Conservation (phyloP, 164 flowering plant genomes). For the Stephania yunnanensis region DNA sequence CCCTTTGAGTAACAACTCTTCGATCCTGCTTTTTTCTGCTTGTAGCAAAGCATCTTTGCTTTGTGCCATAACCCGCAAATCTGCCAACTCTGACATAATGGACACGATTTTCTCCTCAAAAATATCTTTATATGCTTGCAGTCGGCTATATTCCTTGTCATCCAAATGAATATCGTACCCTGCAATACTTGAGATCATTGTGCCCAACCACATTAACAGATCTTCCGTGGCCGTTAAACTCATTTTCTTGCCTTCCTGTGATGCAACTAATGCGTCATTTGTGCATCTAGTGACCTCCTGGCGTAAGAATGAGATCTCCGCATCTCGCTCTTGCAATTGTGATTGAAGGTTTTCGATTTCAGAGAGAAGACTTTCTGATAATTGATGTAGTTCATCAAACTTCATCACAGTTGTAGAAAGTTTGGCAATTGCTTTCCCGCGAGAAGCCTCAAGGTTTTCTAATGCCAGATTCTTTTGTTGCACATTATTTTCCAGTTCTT, state of each 20-base stretch:
- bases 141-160: conserved; percentile 21
- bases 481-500: conserved; percentile 50
- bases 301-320: conserved; percentile 87
- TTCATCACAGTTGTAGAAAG: conserved; percentile 76
- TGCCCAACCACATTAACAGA: conserved; percentile 56
- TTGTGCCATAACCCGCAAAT: conserved; percentile 40
- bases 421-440: conserved; percentile 67
- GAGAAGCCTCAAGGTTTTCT: conserved; percentile 74
- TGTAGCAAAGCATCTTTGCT: conserved; percentile 55
- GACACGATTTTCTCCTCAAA: conserved; percentile 49
- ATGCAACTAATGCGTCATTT: conserved; percentile 66
- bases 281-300: conserved; percentile 94
- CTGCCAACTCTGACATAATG: conserved; percentile 58
- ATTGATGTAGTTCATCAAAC: conserved; percentile 88
- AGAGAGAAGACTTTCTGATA: conserved; percentile 69
- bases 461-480: conserved; percentile 56
- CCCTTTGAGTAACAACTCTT: conserved; percentile 47
- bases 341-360: conserved; percentile 90
- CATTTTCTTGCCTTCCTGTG: conserved; percentile 51
- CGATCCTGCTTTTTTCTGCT: conserved; percentile 54
- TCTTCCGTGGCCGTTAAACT: conserved; percentile 51
- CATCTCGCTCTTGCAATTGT: conserved; percentile 75
- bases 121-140: conserved; percentile 38
- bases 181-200: conserved; percentile 34
- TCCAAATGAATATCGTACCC: conserved; percentile 29